phyloP scores from a whole-genome alignment of 495 filamentous ascomycete species.

The Neurospora hispaniola region DNA sequence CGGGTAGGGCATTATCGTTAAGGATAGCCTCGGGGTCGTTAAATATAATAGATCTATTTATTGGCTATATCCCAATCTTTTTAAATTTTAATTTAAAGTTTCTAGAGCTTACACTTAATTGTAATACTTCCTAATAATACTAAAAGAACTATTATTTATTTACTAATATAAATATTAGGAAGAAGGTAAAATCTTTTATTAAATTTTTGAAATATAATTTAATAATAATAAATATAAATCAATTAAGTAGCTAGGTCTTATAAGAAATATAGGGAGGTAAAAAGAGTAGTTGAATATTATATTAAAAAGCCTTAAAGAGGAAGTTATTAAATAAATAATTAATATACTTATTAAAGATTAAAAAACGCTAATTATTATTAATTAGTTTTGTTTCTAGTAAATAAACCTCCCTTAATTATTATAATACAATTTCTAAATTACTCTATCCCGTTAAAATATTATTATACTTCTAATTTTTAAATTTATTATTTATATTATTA shows the following conservation, averaged over 20 bases:
- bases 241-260: constrained; percentile 7
- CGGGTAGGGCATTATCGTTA: not conserved
- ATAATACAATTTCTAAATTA: constrained; percentile 1
- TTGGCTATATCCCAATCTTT: constrained; percentile 6
- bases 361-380: not conserved
- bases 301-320: not conserved
- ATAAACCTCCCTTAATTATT: constrained; percentile 4
- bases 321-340: not conserved
- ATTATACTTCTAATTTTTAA: not conserved
- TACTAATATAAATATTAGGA: not conserved
- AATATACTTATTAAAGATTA: constrained; percentile 1
- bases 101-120: not conserved
- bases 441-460: constrained; percentile 1
- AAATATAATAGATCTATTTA: not conserved
- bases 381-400: constrained; percentile 1
- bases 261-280: constrained; percentile 5
- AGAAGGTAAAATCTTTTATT: not conserved
- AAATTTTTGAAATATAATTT: constrained; percentile 3
- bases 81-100: constrained; percentile 3
- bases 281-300: constrained; percentile 5
- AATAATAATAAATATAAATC: not conserved
- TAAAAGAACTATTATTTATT: constrained; percentile 2
- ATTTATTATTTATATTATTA: not conserved
- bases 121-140: not conserved
- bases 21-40: constrained; percentile 1